Evolutionary conservation across 2,329 filamentous ascomycete species (phyloP), one percentile per base, ranked within the genome.

Genomic region (Ascochyta rabiei): DNA sequence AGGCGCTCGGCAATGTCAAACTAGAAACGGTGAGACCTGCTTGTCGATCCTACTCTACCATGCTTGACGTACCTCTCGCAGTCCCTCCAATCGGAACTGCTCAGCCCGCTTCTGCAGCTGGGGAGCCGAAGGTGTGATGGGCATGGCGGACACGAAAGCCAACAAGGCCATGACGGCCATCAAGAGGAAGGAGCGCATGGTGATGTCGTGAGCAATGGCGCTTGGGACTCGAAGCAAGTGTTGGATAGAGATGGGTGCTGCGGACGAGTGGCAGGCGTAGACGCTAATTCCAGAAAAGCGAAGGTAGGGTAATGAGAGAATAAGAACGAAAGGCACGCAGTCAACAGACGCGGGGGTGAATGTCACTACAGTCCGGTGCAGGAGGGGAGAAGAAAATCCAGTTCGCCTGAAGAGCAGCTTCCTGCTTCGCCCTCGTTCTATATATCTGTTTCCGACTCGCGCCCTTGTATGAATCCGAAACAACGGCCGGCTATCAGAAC

Each of bases 91-190:
- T 42, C 72, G 63, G 58, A 69, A 70, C 26, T 68, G 66, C 46
- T 74, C 72, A 13, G 65, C 71, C 8, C 69, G 66, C 51, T 62
- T 67, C 40, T 72, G 68, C 8, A 67, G 62, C 31, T 62, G 60
- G n/a, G 69, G 69, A 19, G 71, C 71, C 5, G 72, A 64, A 10
- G 72, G 72, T 13, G 71, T 73, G 56, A 75, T 74, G 3, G 71
- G 72, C 19, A 71, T 60, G 6, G 69, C 70, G 41, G 61, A 55
- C n/a, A 67, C 66, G 16, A 63, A 59, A 33, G 61, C 51, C 38
- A 67, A 23, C 9, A 70, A 46, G 41, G 67, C 67, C 63, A 70
- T 50, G 9, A 71, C 24, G 54, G 62, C 64, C 40, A 70, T 47
- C 40, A 66, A 45, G 28, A 66, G 58, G 53, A 66, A 63, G 30